A percentile compares a stretch with the other conserved stretches of the same genome.
Evolutionary conservation across 2,329 filamentous ascomycete species (phyloP).

Genomic region (Pseudocercospora macadamiae): DNA sequence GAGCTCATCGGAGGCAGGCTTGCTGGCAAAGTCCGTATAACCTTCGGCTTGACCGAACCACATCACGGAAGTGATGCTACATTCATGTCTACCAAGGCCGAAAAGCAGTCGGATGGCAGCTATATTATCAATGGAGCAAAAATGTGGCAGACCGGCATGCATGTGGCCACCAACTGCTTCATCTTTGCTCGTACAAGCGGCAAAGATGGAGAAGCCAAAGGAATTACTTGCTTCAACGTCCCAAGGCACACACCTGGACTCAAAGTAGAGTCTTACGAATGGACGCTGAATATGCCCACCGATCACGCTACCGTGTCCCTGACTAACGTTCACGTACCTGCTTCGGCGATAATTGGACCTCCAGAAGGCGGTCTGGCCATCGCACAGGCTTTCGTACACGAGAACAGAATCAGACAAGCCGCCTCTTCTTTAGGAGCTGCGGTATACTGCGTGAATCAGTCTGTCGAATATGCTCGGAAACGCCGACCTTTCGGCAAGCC

Average conservation of each 20-base stretch:
- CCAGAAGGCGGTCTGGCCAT: conserved; percentile 60
- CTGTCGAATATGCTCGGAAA: conserved; percentile 58
- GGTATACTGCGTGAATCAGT: conserved; percentile 61
- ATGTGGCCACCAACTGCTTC: conserved; percentile 64
- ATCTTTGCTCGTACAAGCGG: conserved; percentile 64
- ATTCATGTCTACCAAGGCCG: conserved; percentile 61
- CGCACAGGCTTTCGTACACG: conserved; percentile 67
- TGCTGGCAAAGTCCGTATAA: conserved; percentile 57
- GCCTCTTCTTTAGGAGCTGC: conserved; percentile 63
- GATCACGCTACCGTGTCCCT: conserved; percentile 65
- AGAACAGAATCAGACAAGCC: conserved; percentile 68
- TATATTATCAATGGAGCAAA: conserved; percentile 62
- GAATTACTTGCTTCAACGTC: conserved; percentile 65
- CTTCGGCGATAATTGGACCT: conserved; percentile 55
- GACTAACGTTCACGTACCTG: conserved; percentile 60
- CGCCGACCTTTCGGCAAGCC: conserved; percentile 61
- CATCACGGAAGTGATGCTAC: conserved; percentile 66
- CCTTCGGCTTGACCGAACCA: conserved; percentile 66
- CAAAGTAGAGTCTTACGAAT: conserved; percentile 61
- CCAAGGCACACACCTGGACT: conserved; percentile 57
- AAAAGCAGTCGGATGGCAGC: conserved; percentile 49
- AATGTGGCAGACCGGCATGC: conserved; percentile 68
- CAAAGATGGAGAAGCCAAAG: conserved; percentile 55
- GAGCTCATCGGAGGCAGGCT: conserved; percentile 58
- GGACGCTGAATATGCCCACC: conserved; percentile 69